Percentiles rank a stretch among this genome's conserved stretches.
Evolutionary conservation across 306 rosid genomes (phyloP).

Genomic region (Quercus berberidifolia): DNA sequence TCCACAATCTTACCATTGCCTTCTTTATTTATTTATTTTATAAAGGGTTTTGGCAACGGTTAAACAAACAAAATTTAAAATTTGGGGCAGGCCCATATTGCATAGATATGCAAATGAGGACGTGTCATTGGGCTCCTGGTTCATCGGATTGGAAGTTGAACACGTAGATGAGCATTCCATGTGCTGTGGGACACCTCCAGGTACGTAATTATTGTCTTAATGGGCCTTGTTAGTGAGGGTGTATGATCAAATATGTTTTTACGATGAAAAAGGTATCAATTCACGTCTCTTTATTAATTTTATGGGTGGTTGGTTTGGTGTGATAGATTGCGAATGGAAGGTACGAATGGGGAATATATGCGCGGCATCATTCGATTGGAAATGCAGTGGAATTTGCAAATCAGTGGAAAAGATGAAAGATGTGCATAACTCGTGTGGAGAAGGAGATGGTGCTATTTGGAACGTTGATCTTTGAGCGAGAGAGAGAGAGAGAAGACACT

Average conservation of each 20-base stretch:
- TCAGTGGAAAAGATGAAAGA: slow-evolving; percentile 75
- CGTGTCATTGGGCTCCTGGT: slow-evolving; percentile 85
- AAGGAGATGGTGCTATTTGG: slow-evolving; percentile 66
- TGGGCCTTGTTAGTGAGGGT: background rate
- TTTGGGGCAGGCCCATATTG: slow-evolving; percentile 57
- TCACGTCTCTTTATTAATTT: too few species aligned
- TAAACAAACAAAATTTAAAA: too few species aligned
- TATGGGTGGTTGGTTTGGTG: too few species aligned
- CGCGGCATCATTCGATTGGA: slow-evolving; percentile 92
- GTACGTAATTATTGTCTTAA: slow-evolving; percentile 19
- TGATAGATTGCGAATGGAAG: slow-evolving; percentile 71
- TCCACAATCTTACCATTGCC: background rate
- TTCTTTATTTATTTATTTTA: background rate
- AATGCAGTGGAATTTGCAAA: slow-evolving; percentile 82
- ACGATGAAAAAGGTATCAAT: too few species aligned
- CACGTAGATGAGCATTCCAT: slow-evolving; percentile 76
- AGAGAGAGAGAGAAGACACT: background rate
- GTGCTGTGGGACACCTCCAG: slow-evolving; percentile 90
- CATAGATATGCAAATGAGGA: slow-evolving; percentile 94
- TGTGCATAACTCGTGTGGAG: slow-evolving; percentile 69
- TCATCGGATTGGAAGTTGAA: slow-evolving; percentile 79
- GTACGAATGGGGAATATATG: slow-evolving; percentile 66
- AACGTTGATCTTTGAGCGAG: slow-evolving; percentile 41
- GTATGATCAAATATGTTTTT: too few species aligned
- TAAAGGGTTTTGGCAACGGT: background rate